These are phyloP conservation scores for Immersiporthe knoxdaviesiana DNA, from an alignment of 2,329 filamentous ascomycete genomes.

Conservation along the genomic window DNA sequence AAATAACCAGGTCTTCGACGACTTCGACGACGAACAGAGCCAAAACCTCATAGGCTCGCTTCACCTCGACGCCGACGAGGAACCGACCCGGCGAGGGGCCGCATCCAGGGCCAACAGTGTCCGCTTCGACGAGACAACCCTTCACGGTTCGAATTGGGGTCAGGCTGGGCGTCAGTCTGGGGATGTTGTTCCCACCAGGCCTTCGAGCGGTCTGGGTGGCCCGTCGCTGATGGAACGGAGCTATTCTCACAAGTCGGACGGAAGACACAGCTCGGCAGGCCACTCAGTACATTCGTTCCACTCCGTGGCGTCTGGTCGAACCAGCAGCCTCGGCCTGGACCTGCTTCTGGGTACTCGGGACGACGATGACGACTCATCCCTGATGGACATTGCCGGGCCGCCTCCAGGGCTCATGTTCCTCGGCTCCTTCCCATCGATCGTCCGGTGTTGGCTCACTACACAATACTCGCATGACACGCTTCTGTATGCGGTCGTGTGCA, in stretches of 20 bases:
- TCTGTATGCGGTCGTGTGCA: constrained; percentile 89
- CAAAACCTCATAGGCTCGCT: constrained; percentile 79
- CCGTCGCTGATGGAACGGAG: constrained; percentile 87
- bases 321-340: constrained; percentile 86
- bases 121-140: constrained; percentile 93
- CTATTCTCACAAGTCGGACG: constrained; percentile 93
- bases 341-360: constrained; percentile 66
- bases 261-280: constrained; percentile 89
- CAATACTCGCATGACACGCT: constrained; percentile 89
- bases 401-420: constrained; percentile 84
- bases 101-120: constrained; percentile 95
- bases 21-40: constrained; percentile 79
- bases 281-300: constrained; percentile 70
- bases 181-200: constrained; percentile 78
- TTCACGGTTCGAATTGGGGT: constrained; percentile 83
- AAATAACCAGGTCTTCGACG: constrained; percentile 83
- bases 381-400: constrained; percentile 72
- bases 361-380: constrained; percentile 48
- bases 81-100: constrained; percentile 80
- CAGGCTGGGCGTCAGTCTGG: constrained; percentile 81
- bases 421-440: constrained; percentile 88
- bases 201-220: constrained; percentile 76
- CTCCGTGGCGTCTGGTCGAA: constrained; percentile 77
- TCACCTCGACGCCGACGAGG: constrained; percentile 84
- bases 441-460: constrained; percentile 91